Evolutionary conservation across 2,329 filamentous ascomycete genomes (phyloP).

Genomic region (Cladosporium austrohemisphaericum): DNA sequence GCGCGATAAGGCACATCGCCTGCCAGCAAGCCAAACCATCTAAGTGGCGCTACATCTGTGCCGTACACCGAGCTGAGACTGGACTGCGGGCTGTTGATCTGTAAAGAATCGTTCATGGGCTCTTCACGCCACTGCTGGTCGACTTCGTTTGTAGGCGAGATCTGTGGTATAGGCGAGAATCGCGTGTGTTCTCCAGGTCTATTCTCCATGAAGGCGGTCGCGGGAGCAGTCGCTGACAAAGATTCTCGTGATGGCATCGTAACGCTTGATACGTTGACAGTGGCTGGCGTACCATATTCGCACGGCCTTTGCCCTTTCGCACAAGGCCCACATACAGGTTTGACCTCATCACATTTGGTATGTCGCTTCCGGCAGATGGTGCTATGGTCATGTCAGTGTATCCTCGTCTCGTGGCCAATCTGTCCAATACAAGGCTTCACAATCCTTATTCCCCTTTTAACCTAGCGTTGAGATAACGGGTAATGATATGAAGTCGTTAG

Average conservation of each 20-base stretch:
- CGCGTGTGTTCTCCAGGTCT: constrained; percentile 4
- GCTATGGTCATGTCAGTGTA: constrained; percentile 16
- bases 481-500: no score
- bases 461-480: not conserved
- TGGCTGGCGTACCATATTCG: constrained; percentile 31
- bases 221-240: not conserved
- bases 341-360: constrained; percentile 51
- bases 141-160: not conserved
- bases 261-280: not conserved
- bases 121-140: not conserved
- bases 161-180: constrained; percentile 2
- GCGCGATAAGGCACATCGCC: constrained; percentile 37
- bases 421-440: no score
- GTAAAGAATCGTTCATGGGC: constrained; percentile 19
- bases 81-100: constrained; percentile 26
- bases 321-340: constrained; percentile 44
- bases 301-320: constrained; percentile 43
- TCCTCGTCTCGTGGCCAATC: not conserved
- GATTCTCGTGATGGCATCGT: not conserved
- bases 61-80: constrained; percentile 29
- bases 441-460: no score
- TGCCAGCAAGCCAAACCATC: constrained; percentile 49
- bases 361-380: constrained; percentile 36
- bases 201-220: constrained; percentile 4
- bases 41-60: constrained; percentile 43